Base-by-base conservation (phyloP, 2,329 filamentous ascomycete genomes). In the Macrophomina pseudophaseolina region DNA sequence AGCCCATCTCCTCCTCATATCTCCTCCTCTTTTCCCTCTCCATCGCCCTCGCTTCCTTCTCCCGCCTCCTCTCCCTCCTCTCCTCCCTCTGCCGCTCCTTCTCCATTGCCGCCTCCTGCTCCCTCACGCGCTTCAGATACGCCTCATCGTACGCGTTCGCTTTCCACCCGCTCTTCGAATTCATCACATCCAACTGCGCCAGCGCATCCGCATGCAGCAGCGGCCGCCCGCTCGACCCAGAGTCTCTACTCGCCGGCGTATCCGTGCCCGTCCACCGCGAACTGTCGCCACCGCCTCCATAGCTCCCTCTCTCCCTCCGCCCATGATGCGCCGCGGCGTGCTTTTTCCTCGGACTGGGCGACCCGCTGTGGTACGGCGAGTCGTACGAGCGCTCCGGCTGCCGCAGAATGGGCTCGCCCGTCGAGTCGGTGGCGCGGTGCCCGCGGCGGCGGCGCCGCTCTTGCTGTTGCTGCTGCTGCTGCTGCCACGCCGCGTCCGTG, bases 131-230 rank as follows among this genome's bases (percentile, higher is more conserved):
- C 53, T 71, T 75, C 35, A 79, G 64, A 65, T 79, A 79, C 33
- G 76, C 73, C 33, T 76, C 75, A 65, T 80, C 78, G 58, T 78
- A 79, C 68, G 80, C 78, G 64, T 80, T 78, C 9, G 76, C 75
- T 28, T 74, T 74, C 77, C 79, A 82, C 3, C 80, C 80, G 67
- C 81, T 82, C 69, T 87, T 84, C 32, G 84, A 82, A 76, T 91
- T 89, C 64, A 86, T 79, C 59, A 86, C 83, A 71, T 92, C 85
- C 54, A 94, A 78, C 72, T 88, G 87, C 12, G 88, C 89, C 58
- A 94, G 78, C 5, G 90, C 88, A 71, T 87, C 86, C 68, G 78
- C 81, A 76, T 73, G 88, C 72, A 84, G 71, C 56, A 78, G 75
- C 46, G 72, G 72, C 30, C 77, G 77, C 60, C 71, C 75, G 23